These are phyloP conservation scores for Moesziomyces globuligerus DNA, from an alignment of 1,284 basidiomycete genomes.

Conservation along the genomic window DNA sequence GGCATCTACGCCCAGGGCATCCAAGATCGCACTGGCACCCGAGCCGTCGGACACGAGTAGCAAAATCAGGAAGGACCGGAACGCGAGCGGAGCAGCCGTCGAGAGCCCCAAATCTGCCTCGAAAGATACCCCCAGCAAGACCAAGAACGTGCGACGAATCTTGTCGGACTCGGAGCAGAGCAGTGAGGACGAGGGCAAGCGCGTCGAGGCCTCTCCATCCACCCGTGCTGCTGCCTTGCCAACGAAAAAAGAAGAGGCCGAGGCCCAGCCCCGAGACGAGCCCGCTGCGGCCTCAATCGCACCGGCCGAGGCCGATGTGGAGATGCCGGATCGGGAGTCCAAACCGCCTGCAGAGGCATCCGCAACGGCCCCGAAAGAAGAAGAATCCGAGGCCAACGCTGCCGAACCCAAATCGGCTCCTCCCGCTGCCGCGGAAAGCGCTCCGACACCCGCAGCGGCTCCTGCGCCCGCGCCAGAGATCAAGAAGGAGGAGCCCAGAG, in stretches of 20 bases:
- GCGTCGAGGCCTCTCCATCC: background rate
- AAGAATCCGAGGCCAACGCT: conserved; percentile 4
- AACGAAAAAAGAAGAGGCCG: background rate
- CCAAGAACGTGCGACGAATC: conserved; percentile 39
- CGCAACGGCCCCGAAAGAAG: conserved; percentile 2
- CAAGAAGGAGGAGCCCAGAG: conserved; percentile 53
- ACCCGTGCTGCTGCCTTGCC: too few species aligned
- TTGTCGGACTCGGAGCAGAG: conserved; percentile 32
- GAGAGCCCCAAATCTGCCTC: conserved; percentile 18
- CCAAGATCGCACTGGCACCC: conserved; percentile 2
- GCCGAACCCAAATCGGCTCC: conserved; percentile 1
- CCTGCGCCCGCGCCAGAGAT: conserved; percentile 22
- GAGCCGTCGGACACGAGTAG: too few species aligned
- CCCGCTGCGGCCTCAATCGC: background rate
- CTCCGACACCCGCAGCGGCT: conserved; percentile 1
- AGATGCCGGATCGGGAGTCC: background rate
- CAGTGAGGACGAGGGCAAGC: conserved; percentile 18
- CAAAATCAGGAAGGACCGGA: conserved; percentile 30
- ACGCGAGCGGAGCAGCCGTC: conserved; percentile 2
- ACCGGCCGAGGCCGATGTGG: background rate
- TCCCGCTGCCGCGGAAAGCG: background rate
- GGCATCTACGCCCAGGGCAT: conserved; percentile 21
- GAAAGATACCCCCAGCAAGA: conserved; percentile 26
- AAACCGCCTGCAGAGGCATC: conserved; percentile 1
- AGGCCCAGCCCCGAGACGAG: background rate